Evolutionary conservation across 257 asterid species (phyloP), one percentile per base, ranked within the genome.

Genomic region (Parsonsia alboflavescens): DNA sequence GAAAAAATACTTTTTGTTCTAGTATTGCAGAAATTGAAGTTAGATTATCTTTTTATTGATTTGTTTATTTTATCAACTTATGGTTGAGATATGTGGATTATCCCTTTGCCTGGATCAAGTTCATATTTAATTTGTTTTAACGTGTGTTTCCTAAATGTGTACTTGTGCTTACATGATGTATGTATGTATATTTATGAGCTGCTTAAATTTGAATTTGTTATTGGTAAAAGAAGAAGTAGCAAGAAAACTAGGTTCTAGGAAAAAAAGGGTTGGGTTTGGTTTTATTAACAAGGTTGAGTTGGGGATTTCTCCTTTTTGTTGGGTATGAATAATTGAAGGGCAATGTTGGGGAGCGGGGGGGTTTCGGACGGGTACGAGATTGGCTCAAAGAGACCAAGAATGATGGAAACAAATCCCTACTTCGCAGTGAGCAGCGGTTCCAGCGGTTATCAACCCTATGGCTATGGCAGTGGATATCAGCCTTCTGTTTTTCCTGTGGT

Each of bases 311-410:
- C 84, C 71, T 88, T 86, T 87, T 81, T 84, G 80, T 77, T 89
- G 95, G 96, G 96, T 91, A 85, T 91, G 92, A 79, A 85, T 88
- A 80, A 89, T 81, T 88, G 97, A 94, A 94, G 99, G 98, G 90
- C 97, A 83, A 86, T 89, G 92, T 95, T 86, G 89, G 99, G 98
- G 93, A 95, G 99, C 97, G 97, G 96, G 96, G 99, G 97, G 98
- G 91, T 89, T 85, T 90, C 97, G 80, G 98, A 92, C 89, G 96
- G 97, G 93, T 95, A 89, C 96, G 93, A 82, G 96, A 88, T 95
- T 91, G 96, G 98, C 93, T 92, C 99, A 89, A 95, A 95, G 99
- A 89, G 99, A 89, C 99, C 98, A 89, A 92, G 99, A 95, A 86
- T 95, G 97, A 92, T 84, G 97, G 99, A 95, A 82, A 87, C 99